Percentiles rank a stretch among this genome's conserved stretches.
phyloP scores from a whole-genome alignment of 805 yeast species.

The Schwanniomyces pseudopolymorphus region DNA sequence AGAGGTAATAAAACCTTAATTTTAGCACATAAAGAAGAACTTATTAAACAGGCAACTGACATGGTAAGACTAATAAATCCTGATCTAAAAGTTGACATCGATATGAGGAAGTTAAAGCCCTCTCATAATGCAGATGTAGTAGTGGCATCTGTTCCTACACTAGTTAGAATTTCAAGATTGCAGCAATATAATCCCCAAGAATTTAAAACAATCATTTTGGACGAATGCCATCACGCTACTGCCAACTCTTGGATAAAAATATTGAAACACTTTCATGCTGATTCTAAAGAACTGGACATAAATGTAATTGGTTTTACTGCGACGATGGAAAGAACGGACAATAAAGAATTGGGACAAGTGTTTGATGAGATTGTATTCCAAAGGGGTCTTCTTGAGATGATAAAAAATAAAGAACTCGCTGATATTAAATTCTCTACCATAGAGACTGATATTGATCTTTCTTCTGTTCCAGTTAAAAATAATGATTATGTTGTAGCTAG shows the following conservation, averaged over 20 bases:
- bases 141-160: constrained; percentile 75
- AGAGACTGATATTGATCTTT: constrained; percentile 45
- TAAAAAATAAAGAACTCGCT: constrained; percentile 64
- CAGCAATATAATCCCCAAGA: constrained; percentile 52
- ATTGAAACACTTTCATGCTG: constrained; percentile 57
- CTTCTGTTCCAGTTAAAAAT: constrained; percentile 22
- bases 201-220: constrained; percentile 76
- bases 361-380: constrained; percentile 78
- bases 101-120: constrained; percentile 59
- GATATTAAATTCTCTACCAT: constrained; percentile 67
- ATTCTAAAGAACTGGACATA: constrained; percentile 38
- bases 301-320: constrained; percentile 86
- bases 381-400: constrained; percentile 62
- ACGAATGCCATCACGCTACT: constrained; percentile 92
- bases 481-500: constrained; percentile 57
- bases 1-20: constrained; percentile 49
- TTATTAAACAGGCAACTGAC: constrained; percentile 66
- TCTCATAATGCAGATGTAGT: constrained; percentile 56
- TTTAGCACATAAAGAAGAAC: constrained; percentile 78
- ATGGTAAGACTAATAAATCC: constrained; percentile 53
- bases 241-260: constrained; percentile 65
- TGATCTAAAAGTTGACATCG: constrained; percentile 53
- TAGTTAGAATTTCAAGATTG: constrained; percentile 48
- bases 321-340: constrained; percentile 78
- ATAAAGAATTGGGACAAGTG: constrained; percentile 51